phyloP scores from a whole-genome alignment of 805 yeast genomes.

The Pachysolen tannophilus region DNA sequence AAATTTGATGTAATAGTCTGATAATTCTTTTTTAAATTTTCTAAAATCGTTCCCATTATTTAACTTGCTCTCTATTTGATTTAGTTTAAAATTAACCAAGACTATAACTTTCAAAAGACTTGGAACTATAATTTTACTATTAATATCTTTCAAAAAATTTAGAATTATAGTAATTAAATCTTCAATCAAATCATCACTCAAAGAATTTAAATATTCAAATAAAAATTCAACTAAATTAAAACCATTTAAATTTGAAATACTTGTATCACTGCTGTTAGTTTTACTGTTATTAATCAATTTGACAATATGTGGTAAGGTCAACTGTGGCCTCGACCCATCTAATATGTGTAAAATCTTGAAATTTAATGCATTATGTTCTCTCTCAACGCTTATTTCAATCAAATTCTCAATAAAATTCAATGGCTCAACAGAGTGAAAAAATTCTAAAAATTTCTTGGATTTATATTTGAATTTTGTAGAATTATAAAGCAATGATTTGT shows the following conservation, averaged over 20 bases:
- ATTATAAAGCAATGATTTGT: constrained; percentile 34
- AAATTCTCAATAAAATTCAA: constrained; percentile 65
- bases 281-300: constrained; percentile 44
- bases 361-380: constrained; percentile 22
- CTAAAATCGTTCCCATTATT: constrained; percentile 1
- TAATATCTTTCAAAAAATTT: constrained; percentile 52
- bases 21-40: constrained; percentile 23
- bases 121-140: constrained; percentile 39
- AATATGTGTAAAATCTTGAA: constrained; percentile 66
- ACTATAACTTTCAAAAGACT: constrained; percentile 44
- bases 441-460: constrained; percentile 57
- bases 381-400: constrained; percentile 24
- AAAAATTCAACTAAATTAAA: constrained; percentile 48
- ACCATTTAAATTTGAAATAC: too few species aligned
- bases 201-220: constrained; percentile 49
- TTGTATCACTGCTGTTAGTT: constrained; percentile 18
- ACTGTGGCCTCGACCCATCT: constrained; percentile 76
- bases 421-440: constrained; percentile 59
- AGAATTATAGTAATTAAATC: constrained; percentile 65
- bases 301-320: constrained; percentile 63
- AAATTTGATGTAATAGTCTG: constrained; percentile 27
- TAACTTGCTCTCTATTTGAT: background rate
- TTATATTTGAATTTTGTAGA: constrained; percentile 60
- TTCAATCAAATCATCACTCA: constrained; percentile 71
- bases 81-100: constrained; percentile 46